Percentiles rank a stretch among this genome's conserved stretches.
Evolutionary conservation across 306 rosid species (phyloP).

Genomic region (Geum urbanum): DNA sequence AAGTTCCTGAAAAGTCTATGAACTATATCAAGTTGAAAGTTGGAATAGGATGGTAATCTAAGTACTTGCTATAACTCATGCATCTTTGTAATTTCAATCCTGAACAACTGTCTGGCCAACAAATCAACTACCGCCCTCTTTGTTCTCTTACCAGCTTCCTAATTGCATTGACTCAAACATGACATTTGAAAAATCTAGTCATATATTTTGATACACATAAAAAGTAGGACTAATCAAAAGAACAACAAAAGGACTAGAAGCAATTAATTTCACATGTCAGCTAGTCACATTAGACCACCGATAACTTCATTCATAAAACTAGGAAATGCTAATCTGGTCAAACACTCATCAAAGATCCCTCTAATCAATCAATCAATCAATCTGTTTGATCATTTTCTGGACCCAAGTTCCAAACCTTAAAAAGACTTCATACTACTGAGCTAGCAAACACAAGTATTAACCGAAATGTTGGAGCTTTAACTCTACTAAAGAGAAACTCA

Average conservation of each 20-base stretch:
- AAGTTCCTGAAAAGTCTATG: not conserved
- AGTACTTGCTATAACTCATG: not conserved
- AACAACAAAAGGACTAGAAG: not conserved
- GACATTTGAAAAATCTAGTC: too few species aligned
- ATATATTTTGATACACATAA: not conserved
- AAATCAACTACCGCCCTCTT: not conserved
- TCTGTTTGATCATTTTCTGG: not conserved
- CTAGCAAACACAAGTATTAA: not conserved
- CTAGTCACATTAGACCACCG: not conserved
- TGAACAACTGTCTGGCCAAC: not conserved
- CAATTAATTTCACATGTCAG: not conserved
- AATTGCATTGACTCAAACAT: not conserved
- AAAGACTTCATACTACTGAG: not conserved
- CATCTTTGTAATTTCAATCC: not conserved
- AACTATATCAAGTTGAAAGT: not conserved
- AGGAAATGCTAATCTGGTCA: not conserved
- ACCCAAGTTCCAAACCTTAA: not conserved
- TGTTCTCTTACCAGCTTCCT: not conserved
- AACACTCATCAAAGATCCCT: not conserved
- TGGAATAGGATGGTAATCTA: not conserved
- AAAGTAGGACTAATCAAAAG: not conserved
- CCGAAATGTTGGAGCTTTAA: not conserved
- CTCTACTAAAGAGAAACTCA: not conserved
- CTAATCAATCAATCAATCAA: slow-evolving; percentile 6
- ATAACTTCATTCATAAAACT: not conserved